Conservation (phyloP, 768 basidiomycete species). For the Boletus fagicola region DNA sequence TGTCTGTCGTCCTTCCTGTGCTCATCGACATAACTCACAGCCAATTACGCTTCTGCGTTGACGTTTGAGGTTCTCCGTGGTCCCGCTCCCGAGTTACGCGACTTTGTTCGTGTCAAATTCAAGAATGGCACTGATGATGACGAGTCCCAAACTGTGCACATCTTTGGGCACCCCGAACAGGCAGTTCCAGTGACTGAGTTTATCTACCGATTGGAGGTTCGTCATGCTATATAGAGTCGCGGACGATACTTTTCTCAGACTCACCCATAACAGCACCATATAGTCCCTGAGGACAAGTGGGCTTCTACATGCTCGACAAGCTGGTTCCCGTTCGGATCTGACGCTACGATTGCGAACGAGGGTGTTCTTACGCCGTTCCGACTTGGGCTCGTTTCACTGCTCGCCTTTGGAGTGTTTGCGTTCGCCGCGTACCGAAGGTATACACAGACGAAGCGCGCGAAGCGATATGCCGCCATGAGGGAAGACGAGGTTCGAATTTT, state of each 20-base stretch:
- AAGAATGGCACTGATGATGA: slow-evolving; percentile 65
- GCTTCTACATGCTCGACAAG: too few species aligned
- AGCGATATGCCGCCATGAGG: too few species aligned
- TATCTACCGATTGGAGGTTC: slow-evolving; percentile 75
- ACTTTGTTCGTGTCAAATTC: slow-evolving; percentile 81
- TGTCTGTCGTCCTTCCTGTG: background rate
- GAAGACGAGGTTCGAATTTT: too few species aligned
- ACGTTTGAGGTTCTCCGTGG: slow-evolving; percentile 75
- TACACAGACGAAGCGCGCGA: too few species aligned
- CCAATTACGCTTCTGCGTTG: slow-evolving; percentile 69
- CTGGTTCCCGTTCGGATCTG: too few species aligned
- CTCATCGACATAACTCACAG: slow-evolving; percentile 34
- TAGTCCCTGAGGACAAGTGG: too few species aligned
- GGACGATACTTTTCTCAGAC: background rate
- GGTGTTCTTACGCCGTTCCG: too few species aligned
- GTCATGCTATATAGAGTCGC: slow-evolving; percentile 5
- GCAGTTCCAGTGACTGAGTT: slow-evolving; percentile 74
- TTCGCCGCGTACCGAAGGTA: too few species aligned
- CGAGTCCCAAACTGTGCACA: slow-evolving; percentile 60
- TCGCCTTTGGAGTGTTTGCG: too few species aligned
- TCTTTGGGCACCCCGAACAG: slow-evolving; percentile 69
- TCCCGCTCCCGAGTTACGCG: slow-evolving; percentile 69
- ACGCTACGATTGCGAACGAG: too few species aligned
- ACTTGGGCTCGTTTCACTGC: too few species aligned
- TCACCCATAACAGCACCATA: slow-evolving; percentile 26